A percentile compares a stretch with the other conserved stretches of the same genome.
Evolutionary conservation across 2,329 filamentous ascomycete species (phyloP).

Genomic region (Hymenotorrendiella dingleyae): DNA sequence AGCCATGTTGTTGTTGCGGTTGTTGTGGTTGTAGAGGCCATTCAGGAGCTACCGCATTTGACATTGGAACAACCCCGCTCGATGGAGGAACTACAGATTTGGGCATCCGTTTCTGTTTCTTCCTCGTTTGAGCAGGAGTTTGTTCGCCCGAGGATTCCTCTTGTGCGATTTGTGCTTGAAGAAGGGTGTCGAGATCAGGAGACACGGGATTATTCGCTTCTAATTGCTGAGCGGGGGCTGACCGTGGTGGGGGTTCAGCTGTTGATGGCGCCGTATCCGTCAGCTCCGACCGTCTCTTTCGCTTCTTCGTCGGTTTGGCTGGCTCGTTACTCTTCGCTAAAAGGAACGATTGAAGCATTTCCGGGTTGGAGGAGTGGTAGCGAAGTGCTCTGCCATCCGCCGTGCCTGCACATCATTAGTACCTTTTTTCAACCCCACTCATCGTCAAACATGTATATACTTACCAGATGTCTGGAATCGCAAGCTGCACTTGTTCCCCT

Average conservation of each 20-base stretch:
- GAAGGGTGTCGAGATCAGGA: conserved; percentile 1
- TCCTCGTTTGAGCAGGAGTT: neutral
- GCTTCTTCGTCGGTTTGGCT: conserved; percentile 13
- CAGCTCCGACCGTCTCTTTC: conserved; percentile 14
- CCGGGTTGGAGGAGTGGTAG: conserved; percentile 19
- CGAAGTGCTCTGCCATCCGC: conserved; percentile 20
- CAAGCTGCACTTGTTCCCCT: conserved; percentile 24
- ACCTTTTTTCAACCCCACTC: neutral
- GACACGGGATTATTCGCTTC: neutral
- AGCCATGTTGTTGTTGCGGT: neutral
- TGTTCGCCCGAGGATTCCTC: neutral
- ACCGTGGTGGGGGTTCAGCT: conserved; percentile 5
- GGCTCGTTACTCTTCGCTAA: conserved; percentile 5
- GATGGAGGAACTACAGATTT: neutral
- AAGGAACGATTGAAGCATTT: conserved; percentile 11
- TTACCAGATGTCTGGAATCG: conserved; percentile 18
- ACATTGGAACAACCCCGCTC: neutral
- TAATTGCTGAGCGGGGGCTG: neutral
- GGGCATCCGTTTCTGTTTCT: neutral
- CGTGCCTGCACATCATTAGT: conserved; percentile 11
- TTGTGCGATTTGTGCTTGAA: conserved; percentile 2
- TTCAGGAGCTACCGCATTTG: neutral
- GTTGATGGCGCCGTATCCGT: conserved; percentile 1
- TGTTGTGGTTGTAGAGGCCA: neutral
- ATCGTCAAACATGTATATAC: no score